Percentiles rank a stretch among this genome's conserved stretches.
These are phyloP conservation scores for Asterophora lycoperdoides DNA, from an alignment of 768 basidiomycete genomes.

Conservation along the genomic window DNA sequence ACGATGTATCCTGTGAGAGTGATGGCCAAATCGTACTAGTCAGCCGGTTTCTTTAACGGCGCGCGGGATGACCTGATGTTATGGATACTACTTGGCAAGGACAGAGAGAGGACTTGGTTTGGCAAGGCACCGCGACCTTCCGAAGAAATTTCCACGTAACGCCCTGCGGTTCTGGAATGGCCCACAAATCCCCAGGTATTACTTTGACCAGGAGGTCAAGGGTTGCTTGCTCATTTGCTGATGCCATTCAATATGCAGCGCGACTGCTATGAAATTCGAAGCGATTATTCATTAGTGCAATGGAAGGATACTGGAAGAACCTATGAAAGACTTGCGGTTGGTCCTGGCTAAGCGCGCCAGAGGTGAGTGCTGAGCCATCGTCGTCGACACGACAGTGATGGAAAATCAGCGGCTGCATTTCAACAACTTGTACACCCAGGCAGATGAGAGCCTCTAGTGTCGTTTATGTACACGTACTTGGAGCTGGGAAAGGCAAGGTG, in stretches of 20 bases:
- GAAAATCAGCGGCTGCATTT: neutral
- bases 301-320: neutral
- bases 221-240: neutral
- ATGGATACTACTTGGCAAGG: no score
- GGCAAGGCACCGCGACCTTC: neutral
- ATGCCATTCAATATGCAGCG: conserved; percentile 1
- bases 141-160: neutral
- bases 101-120: neutral
- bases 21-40: neutral
- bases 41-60: neutral
- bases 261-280: neutral
- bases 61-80: neutral
- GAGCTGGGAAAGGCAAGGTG: no score
- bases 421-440: neutral
- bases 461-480: no score
- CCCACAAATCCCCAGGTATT: conserved; percentile 6
- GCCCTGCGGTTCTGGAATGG: no score
- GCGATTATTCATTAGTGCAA: neutral
- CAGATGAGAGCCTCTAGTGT: neutral
- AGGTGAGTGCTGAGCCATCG: no score
- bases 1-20: neutral
- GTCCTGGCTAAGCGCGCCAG: no score
- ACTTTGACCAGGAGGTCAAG: neutral
- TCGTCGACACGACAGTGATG: neutral
- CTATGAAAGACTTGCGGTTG: no score